Evolutionary conservation across 768 basidiomycete species (phyloP).

Genomic region (Mycena indigotica): DNA sequence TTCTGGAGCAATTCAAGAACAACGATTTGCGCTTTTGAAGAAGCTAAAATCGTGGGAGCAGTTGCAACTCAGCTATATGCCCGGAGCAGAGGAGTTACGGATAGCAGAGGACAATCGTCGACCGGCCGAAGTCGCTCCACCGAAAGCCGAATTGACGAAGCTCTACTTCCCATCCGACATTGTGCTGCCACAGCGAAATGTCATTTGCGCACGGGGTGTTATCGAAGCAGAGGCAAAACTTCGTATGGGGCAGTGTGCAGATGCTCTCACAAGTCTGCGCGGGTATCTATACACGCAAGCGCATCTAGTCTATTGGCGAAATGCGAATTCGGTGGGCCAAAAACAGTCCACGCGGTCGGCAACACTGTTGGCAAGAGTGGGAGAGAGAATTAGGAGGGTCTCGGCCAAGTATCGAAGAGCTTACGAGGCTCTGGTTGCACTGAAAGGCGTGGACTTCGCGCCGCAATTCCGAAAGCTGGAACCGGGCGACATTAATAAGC

Average conservation of each 20-base stretch:
- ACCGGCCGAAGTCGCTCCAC: not conserved
- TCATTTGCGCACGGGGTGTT: not conserved
- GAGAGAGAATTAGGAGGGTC: not conserved
- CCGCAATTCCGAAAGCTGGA: not conserved
- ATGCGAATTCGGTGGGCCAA: conserved; percentile 3
- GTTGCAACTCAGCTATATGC: conserved; percentile 6
- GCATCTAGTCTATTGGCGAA: conserved; percentile 6
- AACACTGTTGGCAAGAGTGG: not conserved
- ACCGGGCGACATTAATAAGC: not conserved
- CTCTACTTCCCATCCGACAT: conserved; percentile 11
- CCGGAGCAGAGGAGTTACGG: conserved; percentile 4
- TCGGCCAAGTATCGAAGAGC: not conserved
- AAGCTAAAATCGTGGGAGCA: conserved; percentile 3
- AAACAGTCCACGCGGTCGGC: not conserved
- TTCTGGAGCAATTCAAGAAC: conserved; percentile 9
- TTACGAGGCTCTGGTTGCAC: not conserved
- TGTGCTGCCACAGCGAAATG: not conserved
- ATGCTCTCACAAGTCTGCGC: not conserved
- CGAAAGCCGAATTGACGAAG: conserved; percentile 5
- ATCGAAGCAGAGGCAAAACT: conserved; percentile 3
- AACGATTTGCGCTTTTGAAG: not conserved
- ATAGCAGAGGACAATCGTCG: not conserved
- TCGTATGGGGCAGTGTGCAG: conserved; percentile 4
- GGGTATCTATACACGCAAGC: conserved; percentile 4
- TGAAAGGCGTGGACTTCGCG: not conserved